Base-by-base conservation (phyloP, 1,284 basidiomycete species). In the Moesziomyces sp. region DNA sequence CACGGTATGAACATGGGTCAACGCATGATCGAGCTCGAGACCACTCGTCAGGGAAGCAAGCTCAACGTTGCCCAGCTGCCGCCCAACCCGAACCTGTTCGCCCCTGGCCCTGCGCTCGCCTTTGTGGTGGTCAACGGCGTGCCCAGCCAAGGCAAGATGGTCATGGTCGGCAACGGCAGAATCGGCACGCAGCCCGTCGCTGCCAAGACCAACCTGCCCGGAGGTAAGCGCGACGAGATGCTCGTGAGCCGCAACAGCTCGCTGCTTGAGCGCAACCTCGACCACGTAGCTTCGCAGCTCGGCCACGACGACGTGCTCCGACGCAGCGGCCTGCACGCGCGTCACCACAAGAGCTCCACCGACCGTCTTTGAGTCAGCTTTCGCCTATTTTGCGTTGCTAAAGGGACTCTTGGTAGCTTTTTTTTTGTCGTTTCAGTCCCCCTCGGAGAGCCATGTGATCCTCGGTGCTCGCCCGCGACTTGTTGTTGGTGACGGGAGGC, bases 1-100 rank as follows among this genome's bases (percentile, higher is more conserved):
- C 95, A 97, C 84, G 94, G 90, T 18, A 92, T 97, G 89, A 94
- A 95, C 87, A 94, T 93, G 91, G 92, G 92, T 18, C 92, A 93
- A 83, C 67, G 78, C 42, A 68, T 72, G 62, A 65, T 80, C 46
- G 68, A 80, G 64, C 73, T 80, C 42, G 52, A 62, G 33, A 49
- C 72, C 26, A 56, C 55, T 16, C 46, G 50, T 4, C 44, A 51
- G 26, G 72, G 58, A 7, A 59, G 46, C 46, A 55, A 46, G 43
- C 48, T 80, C 14, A 61, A 59, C 46, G 81, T 84, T 24, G 58
- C 73, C 6, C 77, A 78, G 43, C 58, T 81, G 24, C 80, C 82
- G n/a, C 59, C 71, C 16, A 83, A 83, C 59, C 63, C 78, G 11
- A 72, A 72, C 64, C 63, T 84, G 42, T 77, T 82, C 50, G 73